These are phyloP conservation scores for Sporothrix pseudoabietina DNA, from an alignment of 2,329 filamentous ascomycete species.

Conservation along the genomic window DNA sequence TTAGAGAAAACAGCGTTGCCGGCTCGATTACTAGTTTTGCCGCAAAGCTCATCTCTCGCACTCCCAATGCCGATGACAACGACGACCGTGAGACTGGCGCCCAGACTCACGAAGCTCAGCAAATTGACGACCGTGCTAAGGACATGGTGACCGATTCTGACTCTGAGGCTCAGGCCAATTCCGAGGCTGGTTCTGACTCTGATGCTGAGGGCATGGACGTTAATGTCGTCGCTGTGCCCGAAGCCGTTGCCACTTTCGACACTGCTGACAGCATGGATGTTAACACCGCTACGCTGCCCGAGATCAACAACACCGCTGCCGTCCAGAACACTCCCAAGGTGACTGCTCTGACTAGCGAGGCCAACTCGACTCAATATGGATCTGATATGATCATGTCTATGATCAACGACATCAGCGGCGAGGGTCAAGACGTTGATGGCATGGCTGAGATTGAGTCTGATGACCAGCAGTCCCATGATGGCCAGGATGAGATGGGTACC, in stretches of 20 bases:
- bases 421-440: constrained; percentile 25
- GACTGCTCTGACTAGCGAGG: constrained; percentile 20
- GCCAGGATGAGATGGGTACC: not conserved
- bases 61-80: not conserved
- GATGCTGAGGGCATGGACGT: not conserved
- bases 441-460: constrained; percentile 14
- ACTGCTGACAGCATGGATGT: not conserved
- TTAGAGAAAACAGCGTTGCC: constrained; percentile 32
- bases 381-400: constrained; percentile 31
- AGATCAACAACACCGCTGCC: not conserved
- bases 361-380: constrained; percentile 30
- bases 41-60: constrained; percentile 28
- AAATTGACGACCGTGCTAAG: not conserved
- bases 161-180: not conserved
- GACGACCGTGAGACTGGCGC: constrained; percentile 17
- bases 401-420: constrained; percentile 31
- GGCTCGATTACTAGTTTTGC: constrained; percentile 31
- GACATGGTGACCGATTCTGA: not conserved
- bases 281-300: constrained; percentile 3
- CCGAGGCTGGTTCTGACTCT: not conserved
- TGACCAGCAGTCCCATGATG: not conserved
- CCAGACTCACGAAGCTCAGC: constrained; percentile 15
- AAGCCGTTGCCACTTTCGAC: not conserved
- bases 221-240: not conserved
- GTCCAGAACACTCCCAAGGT: not conserved